phyloP scores from a whole-genome alignment of 108 stramenopile genomes.

The Skeletonema grethae region DNA sequence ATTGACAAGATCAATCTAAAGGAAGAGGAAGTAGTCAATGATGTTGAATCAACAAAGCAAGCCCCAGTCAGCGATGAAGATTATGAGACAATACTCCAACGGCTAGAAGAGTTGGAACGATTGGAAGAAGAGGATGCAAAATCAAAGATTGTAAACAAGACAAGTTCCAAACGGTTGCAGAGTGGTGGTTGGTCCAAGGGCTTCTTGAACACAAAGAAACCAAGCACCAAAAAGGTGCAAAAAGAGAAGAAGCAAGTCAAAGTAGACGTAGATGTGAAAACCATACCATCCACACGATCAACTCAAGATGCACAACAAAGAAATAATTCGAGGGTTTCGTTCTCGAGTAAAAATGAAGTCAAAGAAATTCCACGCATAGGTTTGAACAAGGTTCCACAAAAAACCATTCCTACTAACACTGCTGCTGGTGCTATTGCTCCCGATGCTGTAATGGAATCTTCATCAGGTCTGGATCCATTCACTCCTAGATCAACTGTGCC shows the following conservation, averaged over 20 bases:
- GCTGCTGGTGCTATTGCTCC: neutral
- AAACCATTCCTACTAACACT: conserved; percentile 2
- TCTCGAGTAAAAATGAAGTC: conserved; percentile 22
- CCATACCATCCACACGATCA: conserved; percentile 1
- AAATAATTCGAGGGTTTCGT: neutral
- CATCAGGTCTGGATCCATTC: conserved; percentile 12
- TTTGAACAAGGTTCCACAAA: conserved; percentile 25
- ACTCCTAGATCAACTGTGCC: conserved; percentile 19
- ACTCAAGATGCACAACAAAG: neutral
- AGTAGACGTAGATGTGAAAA: neutral
- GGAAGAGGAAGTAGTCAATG: neutral
- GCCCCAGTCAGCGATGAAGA: conserved; percentile 9
- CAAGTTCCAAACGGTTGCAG: conserved; percentile 18
- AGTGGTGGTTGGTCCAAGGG: conserved; percentile 46
- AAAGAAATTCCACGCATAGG: conserved; percentile 48
- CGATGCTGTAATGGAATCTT: neutral
- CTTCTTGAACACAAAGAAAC: conserved; percentile 19
- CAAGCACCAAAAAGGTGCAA: neutral
- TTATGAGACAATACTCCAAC: conserved; percentile 19
- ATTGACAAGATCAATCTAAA: neutral
- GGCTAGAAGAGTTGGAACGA: conserved; percentile 42
- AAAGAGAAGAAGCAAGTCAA: neutral
- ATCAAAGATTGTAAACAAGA: conserved; percentile 15
- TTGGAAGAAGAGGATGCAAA: conserved; percentile 31
- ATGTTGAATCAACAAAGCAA: neutral